Conservation (phyloP, 208 protist species). For the Acanthamoeba royreba region DNA sequence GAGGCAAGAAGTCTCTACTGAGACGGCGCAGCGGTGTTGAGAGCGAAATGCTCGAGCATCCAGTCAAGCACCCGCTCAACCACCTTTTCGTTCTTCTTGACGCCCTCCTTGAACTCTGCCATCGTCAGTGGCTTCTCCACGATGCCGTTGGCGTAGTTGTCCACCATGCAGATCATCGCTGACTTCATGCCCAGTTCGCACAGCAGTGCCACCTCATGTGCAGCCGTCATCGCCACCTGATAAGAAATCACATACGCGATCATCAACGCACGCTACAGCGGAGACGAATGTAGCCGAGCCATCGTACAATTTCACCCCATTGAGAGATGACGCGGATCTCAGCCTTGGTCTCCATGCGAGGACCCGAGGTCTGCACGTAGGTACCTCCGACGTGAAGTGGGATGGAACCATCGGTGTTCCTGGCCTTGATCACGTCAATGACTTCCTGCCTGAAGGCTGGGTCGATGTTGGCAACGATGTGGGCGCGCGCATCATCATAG, state of each 20-base stretch:
- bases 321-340: constrained; percentile 43
- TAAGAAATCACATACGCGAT: background rate
- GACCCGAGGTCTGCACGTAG: constrained; percentile 57
- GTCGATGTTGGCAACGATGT: constrained; percentile 49
- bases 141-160: constrained; percentile 58
- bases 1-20: background rate
- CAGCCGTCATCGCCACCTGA: constrained; percentile 49
- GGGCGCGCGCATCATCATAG: constrained; percentile 26
- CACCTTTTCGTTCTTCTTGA: constrained; percentile 18
- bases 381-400: constrained; percentile 12
- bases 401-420: background rate
- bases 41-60: constrained; percentile 40
- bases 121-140: constrained; percentile 34
- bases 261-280: background rate
- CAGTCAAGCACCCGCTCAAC: constrained; percentile 32
- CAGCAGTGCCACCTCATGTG: constrained; percentile 47
- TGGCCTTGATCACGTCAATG: background rate
- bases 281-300: background rate
- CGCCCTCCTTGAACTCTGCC: constrained; percentile 44
- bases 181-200: constrained; percentile 37
- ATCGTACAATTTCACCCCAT: constrained; percentile 35
- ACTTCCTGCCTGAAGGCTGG: background rate
- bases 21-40: background rate
- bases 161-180: constrained; percentile 54
- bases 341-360: constrained; percentile 57